Percentiles rank a stretch among this genome's conserved stretches.
Conservation (phyloP, 208 protist species). For the Paratrypanosoma confusum region DNA sequence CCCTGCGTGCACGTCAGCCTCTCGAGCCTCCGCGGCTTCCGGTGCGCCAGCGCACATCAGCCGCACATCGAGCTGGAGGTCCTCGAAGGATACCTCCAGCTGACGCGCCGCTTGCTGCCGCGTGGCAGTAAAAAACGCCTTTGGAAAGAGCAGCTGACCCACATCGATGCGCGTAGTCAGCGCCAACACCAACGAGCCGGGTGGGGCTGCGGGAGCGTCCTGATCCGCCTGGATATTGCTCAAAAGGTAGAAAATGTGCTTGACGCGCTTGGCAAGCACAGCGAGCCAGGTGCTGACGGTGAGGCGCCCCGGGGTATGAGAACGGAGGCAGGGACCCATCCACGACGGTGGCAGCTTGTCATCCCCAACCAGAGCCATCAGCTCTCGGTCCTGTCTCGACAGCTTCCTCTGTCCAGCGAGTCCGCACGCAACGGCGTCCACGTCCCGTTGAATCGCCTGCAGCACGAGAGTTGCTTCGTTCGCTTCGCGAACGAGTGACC, state of each 20-base stretch:
- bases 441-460: slow-evolving; percentile 52
- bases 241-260: slow-evolving; percentile 54
- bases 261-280: slow-evolving; percentile 25
- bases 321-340: slow-evolving; percentile 27
- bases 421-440: slow-evolving; percentile 54
- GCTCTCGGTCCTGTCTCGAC: slow-evolving; percentile 73
- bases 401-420: slow-evolving; percentile 66
- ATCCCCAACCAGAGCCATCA: slow-evolving; percentile 76
- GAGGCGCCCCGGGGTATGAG: slow-evolving; percentile 6
- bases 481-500: slow-evolving; percentile 88
- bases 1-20: too few relatives aligned
- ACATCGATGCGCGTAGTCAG: slow-evolving; percentile 62
- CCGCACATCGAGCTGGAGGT: slow-evolving; percentile 72
- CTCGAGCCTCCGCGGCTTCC: neutral
- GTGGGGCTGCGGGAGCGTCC: slow-evolving; percentile 22
- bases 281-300: slow-evolving; percentile 20
- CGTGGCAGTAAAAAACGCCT: slow-evolving; percentile 96
- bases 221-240: slow-evolving; percentile 45
- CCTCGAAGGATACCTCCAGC: slow-evolving; percentile 86
- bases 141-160: slow-evolving; percentile 92
- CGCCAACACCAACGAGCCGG: slow-evolving; percentile 15
- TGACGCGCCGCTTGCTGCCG: slow-evolving; percentile 89
- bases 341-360: slow-evolving; percentile 82
- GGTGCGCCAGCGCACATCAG: slow-evolving; percentile 8
- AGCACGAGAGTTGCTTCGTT: slow-evolving; percentile 42